These are phyloP conservation scores for Euphorbia schlechtendalii DNA, from an alignment of 441 rosid genomes.

Conservation along the genomic window DNA sequence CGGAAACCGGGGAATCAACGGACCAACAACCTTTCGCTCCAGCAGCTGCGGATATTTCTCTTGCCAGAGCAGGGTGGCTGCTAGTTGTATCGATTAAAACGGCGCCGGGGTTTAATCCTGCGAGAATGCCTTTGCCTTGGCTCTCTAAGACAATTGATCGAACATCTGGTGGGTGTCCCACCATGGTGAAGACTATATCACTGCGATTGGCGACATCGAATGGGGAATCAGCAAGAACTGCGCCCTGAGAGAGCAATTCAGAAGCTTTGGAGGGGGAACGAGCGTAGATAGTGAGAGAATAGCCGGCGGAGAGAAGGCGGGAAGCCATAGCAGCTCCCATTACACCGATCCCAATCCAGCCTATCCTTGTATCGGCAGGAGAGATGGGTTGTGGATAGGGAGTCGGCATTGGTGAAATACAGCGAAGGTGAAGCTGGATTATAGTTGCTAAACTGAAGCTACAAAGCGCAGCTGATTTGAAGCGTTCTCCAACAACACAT, in stretches of 20 bases:
- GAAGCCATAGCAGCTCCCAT: constrained; percentile 86
- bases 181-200: constrained; percentile 68
- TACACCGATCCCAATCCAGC: constrained; percentile 83
- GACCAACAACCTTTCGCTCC: constrained; percentile 49
- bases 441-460: no score
- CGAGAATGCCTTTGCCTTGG: constrained; percentile 46
- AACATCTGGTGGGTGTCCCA: constrained; percentile 74
- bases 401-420: constrained; percentile 37
- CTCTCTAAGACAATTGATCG: constrained; percentile 47
- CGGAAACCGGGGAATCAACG: constrained; percentile 73
- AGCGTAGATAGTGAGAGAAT: constrained; percentile 53
- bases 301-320: constrained; percentile 68
- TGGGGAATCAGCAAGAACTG: constrained; percentile 39
- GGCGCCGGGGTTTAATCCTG: constrained; percentile 49
- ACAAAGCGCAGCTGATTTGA: no score
- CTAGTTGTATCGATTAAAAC: constrained; percentile 64
- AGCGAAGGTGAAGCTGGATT: not conserved
- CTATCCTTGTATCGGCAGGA: constrained; percentile 47
- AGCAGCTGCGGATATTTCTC: constrained; percentile 46
- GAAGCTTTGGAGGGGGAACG: constrained; percentile 50
- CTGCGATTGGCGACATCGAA: constrained; percentile 36
- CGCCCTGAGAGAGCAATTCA: constrained; percentile 55
- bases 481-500: no score
- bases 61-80: constrained; percentile 60
- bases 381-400: constrained; percentile 46